Percentiles rank a stretch among this genome's conserved stretches.
phyloP scores from a whole-genome alignment of 257 asterid genomes.

The Nemophila menziesii region DNA sequence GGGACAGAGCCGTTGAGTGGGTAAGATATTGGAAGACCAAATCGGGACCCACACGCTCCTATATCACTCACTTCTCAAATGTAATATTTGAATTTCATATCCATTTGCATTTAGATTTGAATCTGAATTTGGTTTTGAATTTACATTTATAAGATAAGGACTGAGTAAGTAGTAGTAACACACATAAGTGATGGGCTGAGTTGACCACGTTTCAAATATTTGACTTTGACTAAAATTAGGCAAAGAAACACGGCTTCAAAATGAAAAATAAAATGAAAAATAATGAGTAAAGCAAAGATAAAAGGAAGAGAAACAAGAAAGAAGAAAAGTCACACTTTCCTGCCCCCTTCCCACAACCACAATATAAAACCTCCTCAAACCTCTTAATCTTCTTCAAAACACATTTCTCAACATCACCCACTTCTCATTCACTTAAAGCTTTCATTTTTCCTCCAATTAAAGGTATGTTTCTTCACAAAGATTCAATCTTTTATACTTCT shows the following conservation, averaged over 20 bases:
- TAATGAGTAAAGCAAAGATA: conserved; percentile 1
- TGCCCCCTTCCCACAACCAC: conserved; percentile 7
- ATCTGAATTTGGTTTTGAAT: conserved; percentile 22
- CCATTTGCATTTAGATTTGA: conserved; percentile 14
- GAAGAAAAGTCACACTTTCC: conserved; percentile 74
- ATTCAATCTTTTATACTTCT: background rate
- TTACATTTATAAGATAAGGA: conserved; percentile 4
- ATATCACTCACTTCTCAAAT: background rate
- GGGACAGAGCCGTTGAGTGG: conserved; percentile 7
- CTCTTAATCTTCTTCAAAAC: conserved; percentile 13
- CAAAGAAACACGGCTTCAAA: background rate
- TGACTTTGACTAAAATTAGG: conserved; percentile 51
- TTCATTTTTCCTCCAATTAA: background rate
- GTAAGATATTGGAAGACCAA: background rate
- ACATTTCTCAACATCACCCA: conserved; percentile 4
- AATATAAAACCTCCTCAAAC: conserved; percentile 28
- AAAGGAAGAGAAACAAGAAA: conserved; percentile 15
- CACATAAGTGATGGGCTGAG: conserved; percentile 38
- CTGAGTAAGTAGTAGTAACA: conserved; percentile 28
- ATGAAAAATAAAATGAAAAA: background rate
- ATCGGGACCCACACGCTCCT: background rate
- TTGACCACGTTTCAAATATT: conserved; percentile 36
- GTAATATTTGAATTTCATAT: conserved; percentile 13
- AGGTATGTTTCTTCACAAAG: conserved; percentile 23
- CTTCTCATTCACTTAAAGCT: conserved; percentile 2